phyloP scores from a whole-genome alignment of 139 green algal species.

The Volvox reticuliferus region DNA sequence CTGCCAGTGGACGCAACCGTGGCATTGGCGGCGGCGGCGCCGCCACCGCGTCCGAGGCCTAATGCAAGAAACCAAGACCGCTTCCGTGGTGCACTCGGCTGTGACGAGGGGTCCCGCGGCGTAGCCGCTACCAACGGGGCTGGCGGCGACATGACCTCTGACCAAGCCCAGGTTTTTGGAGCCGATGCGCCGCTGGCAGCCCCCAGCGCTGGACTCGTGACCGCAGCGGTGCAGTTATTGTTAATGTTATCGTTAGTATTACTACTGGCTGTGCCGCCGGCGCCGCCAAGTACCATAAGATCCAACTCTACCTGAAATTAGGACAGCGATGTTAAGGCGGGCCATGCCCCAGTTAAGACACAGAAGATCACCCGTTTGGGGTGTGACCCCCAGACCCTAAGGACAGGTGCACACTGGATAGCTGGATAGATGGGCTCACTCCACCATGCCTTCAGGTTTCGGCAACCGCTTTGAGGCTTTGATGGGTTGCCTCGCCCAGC shows the following conservation, averaged over 20 bases:
- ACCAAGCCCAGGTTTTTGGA: not conserved
- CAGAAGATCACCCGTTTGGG: no score
- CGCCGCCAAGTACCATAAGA: not conserved
- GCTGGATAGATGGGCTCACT: no score
- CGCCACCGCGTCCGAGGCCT: not conserved
- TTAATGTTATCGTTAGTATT: not conserved
- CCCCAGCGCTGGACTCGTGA: not conserved
- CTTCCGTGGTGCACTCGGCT: not conserved
- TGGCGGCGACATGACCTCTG: not conserved
- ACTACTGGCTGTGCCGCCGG: not conserved
- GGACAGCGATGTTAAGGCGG: no score
- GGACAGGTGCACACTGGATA: no score
- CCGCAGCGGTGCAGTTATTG: not conserved
- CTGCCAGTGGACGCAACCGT: not conserved
- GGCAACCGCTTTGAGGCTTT: no score
- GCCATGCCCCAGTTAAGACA: no score
- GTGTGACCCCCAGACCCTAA: no score
- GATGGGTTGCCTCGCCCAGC: no score
- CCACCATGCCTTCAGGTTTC: no score
- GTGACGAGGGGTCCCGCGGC: no score
- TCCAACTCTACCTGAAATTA: not conserved
- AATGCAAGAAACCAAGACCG: slow-evolving; percentile 18
- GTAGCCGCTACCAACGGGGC: not conserved
- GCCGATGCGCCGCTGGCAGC: not conserved
- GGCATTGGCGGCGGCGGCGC: not conserved